phyloP scores from a whole-genome alignment of 345 rosid genomes.

The Combretum micranthum region DNA sequence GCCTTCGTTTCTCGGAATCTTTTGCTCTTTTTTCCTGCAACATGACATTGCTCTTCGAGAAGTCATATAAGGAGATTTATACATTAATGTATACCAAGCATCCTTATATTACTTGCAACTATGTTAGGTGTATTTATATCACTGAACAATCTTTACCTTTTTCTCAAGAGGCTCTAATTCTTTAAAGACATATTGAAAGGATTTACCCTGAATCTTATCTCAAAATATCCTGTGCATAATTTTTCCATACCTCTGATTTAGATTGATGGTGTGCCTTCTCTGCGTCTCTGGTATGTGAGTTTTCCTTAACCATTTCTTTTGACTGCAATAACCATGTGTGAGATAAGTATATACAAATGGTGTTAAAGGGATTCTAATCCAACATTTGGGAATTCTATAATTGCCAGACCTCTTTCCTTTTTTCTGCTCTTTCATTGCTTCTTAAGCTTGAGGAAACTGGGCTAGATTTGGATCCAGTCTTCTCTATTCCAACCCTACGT shows the following conservation, averaged over 20 bases:
- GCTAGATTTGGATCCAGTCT: slow-evolving; percentile 36
- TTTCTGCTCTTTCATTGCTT: slow-evolving; percentile 27
- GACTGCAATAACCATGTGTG: slow-evolving; percentile 22
- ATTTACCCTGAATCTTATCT: no score
- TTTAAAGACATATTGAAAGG: no score
- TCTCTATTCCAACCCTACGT: slow-evolving; percentile 28
- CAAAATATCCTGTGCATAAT: neutral
- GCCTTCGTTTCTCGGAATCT: slow-evolving; percentile 31
- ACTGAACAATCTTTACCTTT: no score
- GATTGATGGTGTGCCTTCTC: slow-evolving; percentile 21
- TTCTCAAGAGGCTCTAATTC: no score
- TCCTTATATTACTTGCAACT: no score
- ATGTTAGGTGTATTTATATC: no score
- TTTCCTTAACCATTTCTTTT: slow-evolving; percentile 30
- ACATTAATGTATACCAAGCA: neutral
- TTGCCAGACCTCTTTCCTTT: slow-evolving; percentile 35
- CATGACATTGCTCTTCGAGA: neutral
- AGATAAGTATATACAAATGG: neutral
- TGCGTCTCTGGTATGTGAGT: slow-evolving; percentile 24
- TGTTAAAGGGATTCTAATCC: neutral
- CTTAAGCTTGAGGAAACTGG: slow-evolving; percentile 34
- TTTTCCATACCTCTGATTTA: slow-evolving; percentile 38
- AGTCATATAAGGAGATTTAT: neutral
- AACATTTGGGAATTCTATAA: neutral
- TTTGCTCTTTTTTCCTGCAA: slow-evolving; percentile 37